Base-by-base conservation (phyloP, 768 basidiomycete genomes). In the Russula foetens region DNA sequence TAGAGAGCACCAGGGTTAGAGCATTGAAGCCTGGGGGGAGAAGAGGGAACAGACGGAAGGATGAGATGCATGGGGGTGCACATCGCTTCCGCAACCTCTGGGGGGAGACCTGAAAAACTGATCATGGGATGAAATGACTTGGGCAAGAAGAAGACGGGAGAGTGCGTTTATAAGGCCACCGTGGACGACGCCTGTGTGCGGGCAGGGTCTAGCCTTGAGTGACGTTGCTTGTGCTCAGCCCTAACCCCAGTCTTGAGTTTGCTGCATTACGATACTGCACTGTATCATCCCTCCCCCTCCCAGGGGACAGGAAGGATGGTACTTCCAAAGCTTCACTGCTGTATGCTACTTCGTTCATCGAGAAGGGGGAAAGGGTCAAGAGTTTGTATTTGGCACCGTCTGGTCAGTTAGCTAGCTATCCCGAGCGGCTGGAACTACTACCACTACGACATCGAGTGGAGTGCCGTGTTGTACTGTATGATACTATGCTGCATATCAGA, bases 31-130 rank as follows among this genome's bases (percentile, higher is more conserved):
- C 55, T 71, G 56, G 35, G 67, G 56, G 50, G 71, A 47, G 55
- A 69, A 49, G 44, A 69, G 59, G 45, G 74, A 43, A 15, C 11
- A 1, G 60, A 50, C 5, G 72, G 33, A 80, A 88, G 75, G 68
- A 90, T 81, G 64, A 80, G 79, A 73, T 90, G 88, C 88, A 90
- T 89, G 0, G 88, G 88, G 0, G 88, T 90, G 75, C 87, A 89
- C 84, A 90, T 88, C 7, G 88, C 84, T 70, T 88, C 85, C 79
- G 86, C 83, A 51, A 90, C 85, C 67, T 89, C 88, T 29, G 83
- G 81, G 14, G 87, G 78, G 62, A 90, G 75, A 57, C 77, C 81
- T 71, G 90, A 87, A 77, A 90, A 89, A 55, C 87, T 83, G 69
- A 90, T 90, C 88, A 90, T 90, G 56, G 65, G 60, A 33, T 62